Base-by-base conservation (phyloP, 768 basidiomycete species). In the Mycena capillaripes region DNA sequence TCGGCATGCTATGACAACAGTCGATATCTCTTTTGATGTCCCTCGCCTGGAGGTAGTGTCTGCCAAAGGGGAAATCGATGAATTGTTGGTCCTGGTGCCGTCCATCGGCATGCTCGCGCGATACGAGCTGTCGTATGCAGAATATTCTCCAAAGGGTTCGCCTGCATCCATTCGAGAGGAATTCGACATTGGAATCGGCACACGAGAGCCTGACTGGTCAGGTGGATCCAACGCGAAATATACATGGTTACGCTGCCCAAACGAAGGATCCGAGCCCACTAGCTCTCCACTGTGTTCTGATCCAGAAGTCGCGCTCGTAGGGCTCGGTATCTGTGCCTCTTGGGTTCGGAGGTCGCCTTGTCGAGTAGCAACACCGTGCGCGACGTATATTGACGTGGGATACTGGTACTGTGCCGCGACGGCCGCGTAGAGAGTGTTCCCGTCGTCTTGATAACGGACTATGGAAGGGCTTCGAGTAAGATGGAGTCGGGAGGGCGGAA, bases 1-100 rank as follows among this genome's bases (percentile, higher is more conserved):
- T 72, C 91, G 91, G 86, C 94, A 95, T 74, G 94, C 93, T 83
- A 95, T 93, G 82, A 95, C 93, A 78, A 90, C 88, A 76, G 85
- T 88, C 14, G 92, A 90, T 83, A 85, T 83, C 81, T 91, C 88
- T 80, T 88, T 91, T 78, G 89, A 87, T 71, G 85, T 70, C 65
- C 81, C 82, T 78, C 79, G 84, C 75, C 57, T 50, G 69, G 77
- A 78, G 61, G 78, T 79, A 66, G 80, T 83, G 76, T 81, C 81
- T 68, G 79, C 75, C 72, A 82, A 76, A 74, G 82, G 75, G 78
- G 81, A 77, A 76, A 79, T 74, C 27, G 66, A 48, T 5, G 53
- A 11, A 19, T 25, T 34, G 62, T 40, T 62, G 16, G 81, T 75
- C 61, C 76, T 75, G 48, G 74, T 77, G 77, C 81, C 80, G 66